A percentile compares a stretch with the other conserved stretches of the same genome.
These are phyloP conservation scores for Suillus fuscotomentosus DNA, from an alignment of 768 basidiomycete genomes.

Conservation along the genomic window DNA sequence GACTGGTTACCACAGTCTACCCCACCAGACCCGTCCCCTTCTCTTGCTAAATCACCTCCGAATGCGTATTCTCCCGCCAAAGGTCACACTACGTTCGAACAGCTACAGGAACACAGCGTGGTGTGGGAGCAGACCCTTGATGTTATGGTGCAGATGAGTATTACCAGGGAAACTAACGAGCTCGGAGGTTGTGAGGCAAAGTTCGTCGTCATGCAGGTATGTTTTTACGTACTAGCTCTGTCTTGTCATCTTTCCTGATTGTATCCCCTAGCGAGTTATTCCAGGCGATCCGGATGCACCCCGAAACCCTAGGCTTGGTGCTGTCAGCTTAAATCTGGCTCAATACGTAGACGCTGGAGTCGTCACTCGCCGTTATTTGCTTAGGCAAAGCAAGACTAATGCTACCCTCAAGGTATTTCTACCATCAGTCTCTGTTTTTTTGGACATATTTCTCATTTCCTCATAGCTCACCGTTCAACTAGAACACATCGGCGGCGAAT, in stretches of 20 bases:
- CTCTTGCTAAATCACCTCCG: conserved; percentile 11
- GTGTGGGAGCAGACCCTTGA: conserved; percentile 59
- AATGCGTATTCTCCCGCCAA: conserved; percentile 39
- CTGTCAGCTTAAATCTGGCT: conserved; percentile 68
- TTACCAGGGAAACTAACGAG: conserved; percentile 48
- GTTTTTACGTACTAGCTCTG: conserved; percentile 1
- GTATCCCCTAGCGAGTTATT: conserved; percentile 48
- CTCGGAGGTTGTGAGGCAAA: conserved; percentile 61
- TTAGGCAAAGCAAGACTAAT: conserved; percentile 75
- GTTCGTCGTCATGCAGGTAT: conserved; percentile 59
- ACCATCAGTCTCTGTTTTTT: background rate
- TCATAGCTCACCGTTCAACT: conserved; percentile 54
- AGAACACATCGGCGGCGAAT: conserved; percentile 52
- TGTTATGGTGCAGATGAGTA: conserved; percentile 56
- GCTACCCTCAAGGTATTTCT: conserved; percentile 64
- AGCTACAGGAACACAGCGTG: conserved; percentile 63
- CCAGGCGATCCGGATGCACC: conserved; percentile 55
- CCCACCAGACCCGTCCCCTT: background rate
- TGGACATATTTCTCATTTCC: background rate
- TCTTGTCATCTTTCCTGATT: background rate
- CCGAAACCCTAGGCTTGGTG: conserved; percentile 60
- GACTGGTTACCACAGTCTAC: conserved; percentile 22
- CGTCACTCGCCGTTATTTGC: conserved; percentile 63
- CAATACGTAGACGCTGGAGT: conserved; percentile 63
- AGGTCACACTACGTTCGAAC: conserved; percentile 59